Percentiles rank a stretch among this genome's conserved stretches.
Evolutionary conservation across 2,329 filamentous ascomycete genomes (phyloP).

Genomic region (Aplosporella prunicola): DNA sequence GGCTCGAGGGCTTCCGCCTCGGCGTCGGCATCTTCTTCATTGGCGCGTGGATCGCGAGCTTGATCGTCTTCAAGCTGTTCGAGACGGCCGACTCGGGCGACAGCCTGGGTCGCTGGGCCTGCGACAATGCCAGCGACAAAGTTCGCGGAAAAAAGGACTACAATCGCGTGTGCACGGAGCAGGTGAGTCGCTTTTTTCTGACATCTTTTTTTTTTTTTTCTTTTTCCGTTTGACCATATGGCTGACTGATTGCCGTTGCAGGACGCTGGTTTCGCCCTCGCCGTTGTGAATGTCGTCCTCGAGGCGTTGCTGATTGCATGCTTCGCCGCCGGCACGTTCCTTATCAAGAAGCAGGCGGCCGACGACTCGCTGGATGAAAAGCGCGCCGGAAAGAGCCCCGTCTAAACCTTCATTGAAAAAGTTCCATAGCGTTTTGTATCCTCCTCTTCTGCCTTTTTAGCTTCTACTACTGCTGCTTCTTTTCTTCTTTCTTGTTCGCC

Average conservation of each 20-base stretch:
- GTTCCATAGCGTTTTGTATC: neutral
- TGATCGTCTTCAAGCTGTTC: constrained; percentile 16
- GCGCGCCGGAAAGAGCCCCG: neutral
- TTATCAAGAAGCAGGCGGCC: neutral
- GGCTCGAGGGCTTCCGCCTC: constrained; percentile 9
- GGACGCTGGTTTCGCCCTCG: constrained; percentile 3
- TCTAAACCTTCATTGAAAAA: neutral
- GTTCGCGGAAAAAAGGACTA: neutral
- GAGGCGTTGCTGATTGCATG: constrained; percentile 4
- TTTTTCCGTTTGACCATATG: neutral
- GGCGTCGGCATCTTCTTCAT: constrained; percentile 12
- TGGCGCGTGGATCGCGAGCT: constrained; percentile 17
- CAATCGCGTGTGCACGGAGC: constrained; percentile 11
- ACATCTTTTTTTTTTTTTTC: neutral
- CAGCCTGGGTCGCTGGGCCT: constrained; percentile 1
- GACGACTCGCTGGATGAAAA: constrained; percentile 2
- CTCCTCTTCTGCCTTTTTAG: neutral
- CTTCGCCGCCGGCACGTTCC: neutral
- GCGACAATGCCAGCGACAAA: neutral
- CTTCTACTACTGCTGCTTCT: too few species aligned
- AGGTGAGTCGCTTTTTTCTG: constrained; percentile 3
- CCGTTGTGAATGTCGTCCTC: neutral
- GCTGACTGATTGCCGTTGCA: neutral
- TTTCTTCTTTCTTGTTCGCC: too few species aligned
- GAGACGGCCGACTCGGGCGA: neutral